Percentiles rank a stretch among this genome's conserved stretches.
These are phyloP conservation scores for Phytophthora colocasiae DNA, from an alignment of 352 stramenopile genomes.

Conservation along the genomic window DNA sequence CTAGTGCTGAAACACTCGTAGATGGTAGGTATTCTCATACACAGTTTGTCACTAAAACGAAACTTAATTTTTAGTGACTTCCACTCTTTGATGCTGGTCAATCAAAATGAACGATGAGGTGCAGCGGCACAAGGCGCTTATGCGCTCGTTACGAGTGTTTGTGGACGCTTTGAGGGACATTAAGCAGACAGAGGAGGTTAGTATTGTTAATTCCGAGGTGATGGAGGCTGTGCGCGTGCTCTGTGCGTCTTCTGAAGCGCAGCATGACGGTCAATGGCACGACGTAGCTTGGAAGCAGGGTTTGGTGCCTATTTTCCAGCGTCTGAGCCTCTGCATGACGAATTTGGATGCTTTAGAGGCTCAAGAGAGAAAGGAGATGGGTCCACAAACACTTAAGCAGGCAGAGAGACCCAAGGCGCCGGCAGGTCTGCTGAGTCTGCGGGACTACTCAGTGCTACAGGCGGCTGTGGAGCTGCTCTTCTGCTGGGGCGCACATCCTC, in stretches of 20 bases:
- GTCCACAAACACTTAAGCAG: constrained; percentile 5
- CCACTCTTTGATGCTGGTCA: not conserved
- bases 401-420: constrained; percentile 53
- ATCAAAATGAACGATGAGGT: constrained; percentile 41
- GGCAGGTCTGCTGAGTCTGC: constrained; percentile 76
- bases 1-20: constrained; percentile 93
- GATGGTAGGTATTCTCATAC: no score
- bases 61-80: no score
- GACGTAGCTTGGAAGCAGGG: constrained; percentile 41
- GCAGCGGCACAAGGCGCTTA: constrained; percentile 56
- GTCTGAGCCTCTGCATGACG: constrained; percentile 56
- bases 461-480: constrained; percentile 79
- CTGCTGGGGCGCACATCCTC: constrained; percentile 69
- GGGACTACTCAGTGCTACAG: constrained; percentile 86
- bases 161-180: constrained; percentile 73
- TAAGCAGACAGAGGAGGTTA: constrained; percentile 36
- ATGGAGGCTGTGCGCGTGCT: constrained; percentile 43
- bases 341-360: constrained; percentile 51
- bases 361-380: constrained; percentile 20
- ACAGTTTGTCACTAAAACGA: constrained; percentile 1
- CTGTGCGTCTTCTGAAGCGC: constrained; percentile 26
- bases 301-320: constrained; percentile 51
- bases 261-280: constrained; percentile 18
- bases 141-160: constrained; percentile 67
- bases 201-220: constrained; percentile 16